Base-by-base conservation (phyloP, 2,329 filamentous ascomycete species). In the Pseudocercospora fijiensis region DNA sequence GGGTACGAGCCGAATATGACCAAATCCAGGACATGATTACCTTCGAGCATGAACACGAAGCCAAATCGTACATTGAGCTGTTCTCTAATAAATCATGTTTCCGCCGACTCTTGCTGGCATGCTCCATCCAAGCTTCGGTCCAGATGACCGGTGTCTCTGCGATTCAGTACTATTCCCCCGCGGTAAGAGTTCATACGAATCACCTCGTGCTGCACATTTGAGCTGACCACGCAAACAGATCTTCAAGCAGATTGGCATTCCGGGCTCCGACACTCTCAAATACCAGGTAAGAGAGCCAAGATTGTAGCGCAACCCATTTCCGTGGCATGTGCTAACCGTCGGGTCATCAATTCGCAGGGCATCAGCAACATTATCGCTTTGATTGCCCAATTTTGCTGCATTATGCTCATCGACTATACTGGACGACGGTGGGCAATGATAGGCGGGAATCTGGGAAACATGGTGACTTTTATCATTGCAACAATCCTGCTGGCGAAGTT, bases 91-190 rank as follows among this genome's bases (percentile, higher is more conserved):
- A 79, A 71, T 86, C 88, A 1, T 87, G 84, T 37, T 90, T 92
- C 81, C 87, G 90, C 28, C 85, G 90, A 16, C 81, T 92, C 5
- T 87, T 92, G 74, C 80, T 92, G 9, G 88, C 87, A 13, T 33
- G 86, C 84, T 82, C 89, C 0, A 78, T 92, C 1, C 90, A 92
- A 74, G 89, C 87, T 0, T 86, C 85, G 0, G 82, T 88, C 2
- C 90, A 92, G 74, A 91, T 93, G 88, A 92, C 90, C 0, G 90
- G 90, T 67, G 88, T 89, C 0, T 85, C 83, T 1, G 87, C 88
- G 0, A 91, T 92, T 67, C 89, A 92, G 73, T 92, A 92, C 76
- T 92, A 89, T 30, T 62, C 51, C 13, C 65, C 61, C 4, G 52
- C 52, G 28, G 33, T 56, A 41, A 41, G 5, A 5, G 16, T 41